These are phyloP conservation scores for Pythium rishiriense DNA, from an alignment of 352 stramenopile species.

Conservation along the genomic window DNA sequence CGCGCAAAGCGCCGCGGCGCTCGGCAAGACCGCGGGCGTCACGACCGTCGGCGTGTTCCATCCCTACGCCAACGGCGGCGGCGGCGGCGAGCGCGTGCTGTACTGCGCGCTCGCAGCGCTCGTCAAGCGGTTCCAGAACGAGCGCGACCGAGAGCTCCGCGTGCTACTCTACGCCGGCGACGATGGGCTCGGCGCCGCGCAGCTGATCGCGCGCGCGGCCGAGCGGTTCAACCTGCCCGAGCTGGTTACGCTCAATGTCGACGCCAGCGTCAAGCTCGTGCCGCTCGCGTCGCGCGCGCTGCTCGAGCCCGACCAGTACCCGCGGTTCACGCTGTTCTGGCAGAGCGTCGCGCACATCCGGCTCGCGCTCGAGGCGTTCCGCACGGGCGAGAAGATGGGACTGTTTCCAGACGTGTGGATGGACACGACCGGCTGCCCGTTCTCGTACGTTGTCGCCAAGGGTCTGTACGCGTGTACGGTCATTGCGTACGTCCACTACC, in stretches of 20 bases:
- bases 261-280: constrained; percentile 70
- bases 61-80: constrained; percentile 93
- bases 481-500: constrained; percentile 98
- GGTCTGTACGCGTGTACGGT: constrained; percentile 85
- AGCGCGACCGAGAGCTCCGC: constrained; percentile 29
- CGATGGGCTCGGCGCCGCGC: constrained; percentile 49
- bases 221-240: constrained; percentile 89
- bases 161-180: constrained; percentile 81
- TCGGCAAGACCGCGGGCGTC: constrained; percentile 23
- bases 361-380: constrained; percentile 89
- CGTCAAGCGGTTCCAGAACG: constrained; percentile 35
- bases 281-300: constrained; percentile 62
- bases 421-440: constrained; percentile 98
- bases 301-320: constrained; percentile 79
- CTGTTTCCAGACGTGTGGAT: constrained; percentile 91
- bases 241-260: constrained; percentile 46
- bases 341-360: constrained; percentile 95
- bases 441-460: constrained; percentile 94
- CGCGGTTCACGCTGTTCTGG: constrained; percentile 94
- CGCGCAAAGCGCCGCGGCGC: constrained; percentile 24
- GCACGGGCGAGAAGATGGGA: constrained; percentile 36
- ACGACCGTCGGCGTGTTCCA: constrained; percentile 92
- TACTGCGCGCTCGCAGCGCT: constrained; percentile 95
- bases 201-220: constrained; percentile 77
- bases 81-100: constrained; percentile 97